Evolutionary conservation across 2,329 filamentous ascomycete genomes (phyloP), one percentile per base, ranked within the genome.

Genomic region (Myriosclerotinia duriaeana): DNA sequence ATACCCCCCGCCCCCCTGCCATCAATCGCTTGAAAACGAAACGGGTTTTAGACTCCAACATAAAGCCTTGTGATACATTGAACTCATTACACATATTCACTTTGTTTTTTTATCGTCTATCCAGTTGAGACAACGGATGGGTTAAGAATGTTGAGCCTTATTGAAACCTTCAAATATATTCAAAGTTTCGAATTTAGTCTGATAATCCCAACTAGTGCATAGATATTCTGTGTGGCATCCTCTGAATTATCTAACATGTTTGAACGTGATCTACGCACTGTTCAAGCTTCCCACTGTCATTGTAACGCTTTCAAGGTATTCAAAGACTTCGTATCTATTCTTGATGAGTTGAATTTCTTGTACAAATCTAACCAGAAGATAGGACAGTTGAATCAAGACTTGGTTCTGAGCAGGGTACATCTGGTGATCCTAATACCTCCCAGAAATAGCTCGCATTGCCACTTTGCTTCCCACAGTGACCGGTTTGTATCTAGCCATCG

Each of bases 391-490:
- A 2, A 72, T 75, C 46, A 76, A 67, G 30, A 75, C 76, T 48
- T 75, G 77, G 67, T 77, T 75, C 55, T 78, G 72, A 42, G 71
- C 77, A 58, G 76, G 69, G 66, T 73, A 77, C 36, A 77, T 73
- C 26, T 26, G 26, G 26, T 26, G 26, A 26, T 26, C 14, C 75
- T 72, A 3, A 74, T 72, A 6, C 78, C 76, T 1, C 74, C 73
- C 59, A 77, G 74, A 66, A 79, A 75, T 11, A 74, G 75, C 5
- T 76, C 48, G 66, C 76, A 78, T 6, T 71, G 72, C 78, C 14
- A 78, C n/a, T 55, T 64, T 40, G 40, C 52, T 38, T 64, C 52
- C 40, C 52, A 64, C 11, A 55, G 6, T n/a, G 53, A 40, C 2
- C 42, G 40, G 3, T 48, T 17, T 1, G 42, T 1, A 38, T 55